Base-by-base conservation (phyloP, 768 basidiomycete species). In the Termitomyces heimii region DNA sequence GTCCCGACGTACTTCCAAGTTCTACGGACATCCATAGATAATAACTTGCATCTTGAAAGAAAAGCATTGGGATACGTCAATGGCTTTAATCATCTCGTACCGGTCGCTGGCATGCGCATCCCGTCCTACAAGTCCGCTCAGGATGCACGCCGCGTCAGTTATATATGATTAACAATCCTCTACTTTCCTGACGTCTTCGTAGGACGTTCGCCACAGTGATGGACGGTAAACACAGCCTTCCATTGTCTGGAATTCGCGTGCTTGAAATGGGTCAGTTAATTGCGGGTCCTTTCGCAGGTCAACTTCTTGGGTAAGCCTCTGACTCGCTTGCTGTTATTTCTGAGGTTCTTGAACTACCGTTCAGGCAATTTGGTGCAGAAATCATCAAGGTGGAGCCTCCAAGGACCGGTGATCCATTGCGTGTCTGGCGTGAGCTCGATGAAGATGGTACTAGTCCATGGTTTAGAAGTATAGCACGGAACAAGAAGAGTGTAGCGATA, bases 401-500 rank as follows among this genome's bases (percentile, higher is more conserved):
- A 1, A 73, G 73, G 10, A 71, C 68, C 10, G 87, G 87, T 5
- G 86, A 89, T 60, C 85, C 86, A 6, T 69, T 88, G 26, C 82
- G 87, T 5, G 81, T 85, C 2, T 88, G 85, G 85, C 72, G 87
- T 51, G 87, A 88, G 60, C 75, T 86, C 24, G 87, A 89, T 59
- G 74, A 80, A 0, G 86, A 88, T 60, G 85, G 86, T 1, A 81
- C 82, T 0, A 86, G 86, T 60, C 86, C 85, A 0, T 88, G 88
- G 88, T 89, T 86, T 68, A 73, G 86, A 44, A 86, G 86, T 60
- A 77, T 88, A 26, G 86, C 73, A 9, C 73, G 87, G 51, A 88
- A 89, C 68, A 89, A 89, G 75, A 88, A 85, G 70, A 88, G 85
- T 56, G 79, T 88, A 20, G 81, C 81, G 9, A 84, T 89, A 54